Conservation (phyloP, 2,329 filamentous ascomycete genomes). For the Myriosclerotinia scirpicola region DNA sequence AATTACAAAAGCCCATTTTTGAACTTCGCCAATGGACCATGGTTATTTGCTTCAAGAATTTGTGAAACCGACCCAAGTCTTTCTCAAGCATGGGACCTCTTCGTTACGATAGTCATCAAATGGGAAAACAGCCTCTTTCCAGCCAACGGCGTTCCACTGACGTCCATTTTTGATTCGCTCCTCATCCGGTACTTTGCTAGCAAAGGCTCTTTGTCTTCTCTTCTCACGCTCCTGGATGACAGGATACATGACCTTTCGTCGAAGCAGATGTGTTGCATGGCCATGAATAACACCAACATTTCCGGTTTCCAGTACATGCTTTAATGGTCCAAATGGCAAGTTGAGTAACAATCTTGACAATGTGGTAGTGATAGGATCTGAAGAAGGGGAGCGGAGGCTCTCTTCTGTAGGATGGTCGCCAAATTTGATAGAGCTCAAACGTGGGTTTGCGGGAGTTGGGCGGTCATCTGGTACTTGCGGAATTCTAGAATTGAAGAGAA, state of each 20-base stretch:
- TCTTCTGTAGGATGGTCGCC: constrained; percentile 57
- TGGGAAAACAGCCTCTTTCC: constrained; percentile 38
- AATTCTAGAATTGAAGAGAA: constrained; percentile 50
- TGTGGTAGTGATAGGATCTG: constrained; percentile 43
- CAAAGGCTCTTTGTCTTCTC: constrained; percentile 45
- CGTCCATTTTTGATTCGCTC: constrained; percentile 35
- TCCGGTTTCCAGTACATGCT: constrained; percentile 62
- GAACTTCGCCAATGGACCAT: constrained; percentile 12
- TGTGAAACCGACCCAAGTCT: constrained; percentile 35
- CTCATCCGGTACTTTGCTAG: constrained; percentile 34
- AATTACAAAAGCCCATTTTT: constrained; percentile 21
- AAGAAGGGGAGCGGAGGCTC: constrained; percentile 36
- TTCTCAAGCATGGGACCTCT: constrained; percentile 31
- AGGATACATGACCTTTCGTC: constrained; percentile 50
- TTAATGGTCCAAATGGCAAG: constrained; percentile 66
- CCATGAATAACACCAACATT: constrained; percentile 53
- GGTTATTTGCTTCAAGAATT: constrained; percentile 19
- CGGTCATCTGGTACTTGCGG: constrained; percentile 40
- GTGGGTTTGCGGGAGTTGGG: constrained; percentile 47
- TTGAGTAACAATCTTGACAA: constrained; percentile 70
- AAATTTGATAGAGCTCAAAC: constrained; percentile 66
- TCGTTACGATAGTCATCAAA: constrained; percentile 30
- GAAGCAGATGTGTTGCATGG: constrained; percentile 49
- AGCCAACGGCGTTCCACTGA: constrained; percentile 40
- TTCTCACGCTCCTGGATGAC: constrained; percentile 59